Conservation (phyloP, 2,329 filamentous ascomycete species). For the Calonectria multiphialidica region DNA sequence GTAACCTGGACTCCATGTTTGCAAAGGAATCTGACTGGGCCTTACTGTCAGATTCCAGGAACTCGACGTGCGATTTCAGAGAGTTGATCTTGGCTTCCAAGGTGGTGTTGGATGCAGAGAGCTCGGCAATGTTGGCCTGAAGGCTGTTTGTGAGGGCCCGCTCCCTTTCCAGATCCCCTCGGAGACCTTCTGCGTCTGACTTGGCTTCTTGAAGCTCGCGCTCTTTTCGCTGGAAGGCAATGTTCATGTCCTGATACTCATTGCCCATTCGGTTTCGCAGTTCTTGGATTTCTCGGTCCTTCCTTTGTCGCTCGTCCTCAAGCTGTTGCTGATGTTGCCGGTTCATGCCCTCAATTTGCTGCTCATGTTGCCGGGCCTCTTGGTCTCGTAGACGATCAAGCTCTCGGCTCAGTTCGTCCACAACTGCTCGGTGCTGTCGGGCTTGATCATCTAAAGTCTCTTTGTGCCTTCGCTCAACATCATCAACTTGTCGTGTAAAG, state of each 20-base stretch:
- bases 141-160: conserved; percentile 68
- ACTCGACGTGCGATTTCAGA: conserved; percentile 85
- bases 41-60: conserved; percentile 90
- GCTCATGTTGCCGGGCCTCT: conserved; percentile 71
- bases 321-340: conserved; percentile 73
- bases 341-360: conserved; percentile 75
- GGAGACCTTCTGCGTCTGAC: conserved; percentile 58
- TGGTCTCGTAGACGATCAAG: conserved; percentile 55
- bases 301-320: conserved; percentile 71
- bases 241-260: conserved; percentile 64
- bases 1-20: conserved; percentile 82
- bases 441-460: conserved; percentile 50
- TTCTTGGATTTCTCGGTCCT: conserved; percentile 74
- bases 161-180: conserved; percentile 70
- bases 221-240: conserved; percentile 64
- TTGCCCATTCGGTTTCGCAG: conserved; percentile 65
- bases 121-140: conserved; percentile 67
- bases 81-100: conserved; percentile 82
- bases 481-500: conserved; percentile 62
- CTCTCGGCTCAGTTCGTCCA: conserved; percentile 59
- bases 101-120: conserved; percentile 70
- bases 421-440: conserved; percentile 48
- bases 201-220: conserved; percentile 64
- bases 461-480: conserved; percentile 57
- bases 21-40: conserved; percentile 89